Evolutionary conservation across 2,329 filamentous ascomycete genomes (phyloP).

Genomic region (Aspergillus japonicus): DNA sequence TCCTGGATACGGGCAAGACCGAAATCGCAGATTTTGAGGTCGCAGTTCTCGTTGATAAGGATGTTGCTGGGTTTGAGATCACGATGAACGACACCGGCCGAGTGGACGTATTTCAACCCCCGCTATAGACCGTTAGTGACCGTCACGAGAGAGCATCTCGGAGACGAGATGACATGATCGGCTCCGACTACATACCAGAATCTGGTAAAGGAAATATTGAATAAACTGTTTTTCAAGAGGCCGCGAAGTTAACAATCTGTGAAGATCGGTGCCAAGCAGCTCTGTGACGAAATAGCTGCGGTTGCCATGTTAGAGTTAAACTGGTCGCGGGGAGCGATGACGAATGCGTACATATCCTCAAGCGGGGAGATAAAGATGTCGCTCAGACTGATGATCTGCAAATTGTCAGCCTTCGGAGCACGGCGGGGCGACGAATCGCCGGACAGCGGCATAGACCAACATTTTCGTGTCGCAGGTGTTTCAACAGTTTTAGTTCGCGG

Average conservation of each 20-base stretch:
- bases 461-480: conserved; percentile 96
- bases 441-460: conserved; percentile 51
- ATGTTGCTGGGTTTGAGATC: conserved; percentile 99
- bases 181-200: conserved; percentile 66
- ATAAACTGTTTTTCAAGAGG: conserved; percentile 99
- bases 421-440: neutral
- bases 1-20: conserved; percentile 96
- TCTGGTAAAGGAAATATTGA: conserved; percentile 99
- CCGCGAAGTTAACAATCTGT: conserved; percentile 89
- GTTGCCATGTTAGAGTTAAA: conserved; percentile 12
- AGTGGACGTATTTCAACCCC: conserved; percentile 98
- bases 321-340: conserved; percentile 11
- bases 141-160: neutral
- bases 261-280: conserved; percentile 91
- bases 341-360: conserved; percentile 80
- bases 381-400: conserved; percentile 90
- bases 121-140: conserved; percentile 58
- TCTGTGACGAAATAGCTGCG: conserved; percentile 95
- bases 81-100: conserved; percentile 93
- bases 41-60: conserved; percentile 98
- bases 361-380: conserved; percentile 99
- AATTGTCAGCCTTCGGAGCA: conserved; percentile 18
- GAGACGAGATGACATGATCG: neutral
- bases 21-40: conserved; percentile 99
- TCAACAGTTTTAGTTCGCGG: conserved; percentile 92